Evolutionary conservation across 2,329 filamentous ascomycete genomes (phyloP).

Genomic region (Onygenales sp.): DNA sequence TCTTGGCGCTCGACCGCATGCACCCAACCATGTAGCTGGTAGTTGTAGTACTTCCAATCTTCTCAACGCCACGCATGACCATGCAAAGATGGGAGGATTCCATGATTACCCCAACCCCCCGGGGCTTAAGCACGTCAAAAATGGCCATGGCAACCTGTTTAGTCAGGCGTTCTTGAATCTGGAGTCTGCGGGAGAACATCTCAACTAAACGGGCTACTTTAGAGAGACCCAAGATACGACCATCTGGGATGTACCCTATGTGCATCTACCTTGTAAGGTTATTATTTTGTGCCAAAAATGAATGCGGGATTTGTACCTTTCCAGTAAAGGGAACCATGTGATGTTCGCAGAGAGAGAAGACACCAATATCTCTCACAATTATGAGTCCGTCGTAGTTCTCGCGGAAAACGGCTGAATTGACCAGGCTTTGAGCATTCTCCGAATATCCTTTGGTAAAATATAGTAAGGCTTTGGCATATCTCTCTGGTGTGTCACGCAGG

Average conservation of each 20-base stretch:
- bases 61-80: conserved; percentile 98
- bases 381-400: conserved; percentile 96
- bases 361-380: conserved; percentile 94
- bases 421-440: conserved; percentile 81
- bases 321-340: conserved; percentile 94
- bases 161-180: conserved; percentile 92
- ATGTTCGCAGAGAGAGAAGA: conserved; percentile 92
- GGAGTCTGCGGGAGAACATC: conserved; percentile 87
- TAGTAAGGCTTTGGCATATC: conserved; percentile 91
- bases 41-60: conserved; percentile 76
- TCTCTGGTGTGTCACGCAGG: conserved; percentile 58
- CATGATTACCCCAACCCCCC: conserved; percentile 94
- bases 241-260: conserved; percentile 91
- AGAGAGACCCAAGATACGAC: conserved; percentile 86
- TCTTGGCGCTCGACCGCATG: conserved; percentile 87
- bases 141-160: conserved; percentile 95
- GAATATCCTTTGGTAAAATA: conserved; percentile 97
- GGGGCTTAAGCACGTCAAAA: conserved; percentile 83
- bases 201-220: conserved; percentile 94
- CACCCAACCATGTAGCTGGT: conserved; percentile 97
- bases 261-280: conserved; percentile 61
- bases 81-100: conserved; percentile 95
- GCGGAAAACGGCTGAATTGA: conserved; percentile 90
- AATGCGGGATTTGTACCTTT: conserved; percentile 51
- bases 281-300: neutral